These are phyloP conservation scores for Kodamaea ohmeri DNA, from an alignment of 1,139 yeast genomes.

Conservation along the genomic window DNA sequence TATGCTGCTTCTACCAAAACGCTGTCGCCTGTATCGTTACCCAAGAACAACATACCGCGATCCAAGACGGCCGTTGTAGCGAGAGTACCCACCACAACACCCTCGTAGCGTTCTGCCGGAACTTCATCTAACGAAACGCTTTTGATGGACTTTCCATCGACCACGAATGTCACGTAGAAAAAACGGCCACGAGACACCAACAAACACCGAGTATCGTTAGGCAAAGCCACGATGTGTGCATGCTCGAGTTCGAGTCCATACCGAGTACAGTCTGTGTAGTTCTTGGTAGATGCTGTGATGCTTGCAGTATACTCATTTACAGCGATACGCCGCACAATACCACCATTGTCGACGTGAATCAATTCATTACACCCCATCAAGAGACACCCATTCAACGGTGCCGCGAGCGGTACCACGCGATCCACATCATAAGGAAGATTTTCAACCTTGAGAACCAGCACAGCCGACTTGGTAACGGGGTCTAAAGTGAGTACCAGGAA, in stretches of 20 bases:
- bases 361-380: conserved; percentile 76
- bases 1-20: conserved; percentile 34
- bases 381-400: conserved; percentile 70
- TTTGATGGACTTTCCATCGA: conserved; percentile 47
- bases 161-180: conserved; percentile 50
- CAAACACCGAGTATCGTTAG: conserved; percentile 50
- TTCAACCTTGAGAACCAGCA: conserved; percentile 61
- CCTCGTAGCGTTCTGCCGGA: conserved; percentile 21
- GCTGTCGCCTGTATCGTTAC: conserved; percentile 36
- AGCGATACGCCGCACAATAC: conserved; percentile 65
- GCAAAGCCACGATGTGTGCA: conserved; percentile 46
- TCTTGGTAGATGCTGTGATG: conserved; percentile 48
- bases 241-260: conserved; percentile 60
- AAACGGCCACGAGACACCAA: conserved; percentile 56
- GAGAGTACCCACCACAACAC: conserved; percentile 27
- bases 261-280: conserved; percentile 50
- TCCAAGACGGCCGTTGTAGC: conserved; percentile 36
- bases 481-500: conserved; percentile 68
- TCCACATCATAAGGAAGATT: conserved; percentile 76
- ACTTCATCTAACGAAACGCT: conserved; percentile 31
- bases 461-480: conserved; percentile 57
- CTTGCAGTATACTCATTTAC: conserved; percentile 56
- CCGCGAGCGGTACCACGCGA: conserved; percentile 58
- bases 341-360: conserved; percentile 80
- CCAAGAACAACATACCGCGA: conserved; percentile 35